Evolutionary conservation across 2,329 filamentous ascomycete genomes (phyloP), one percentile per base, ranked within the genome.

Genomic region (Cyphellophora attinorum): DNA sequence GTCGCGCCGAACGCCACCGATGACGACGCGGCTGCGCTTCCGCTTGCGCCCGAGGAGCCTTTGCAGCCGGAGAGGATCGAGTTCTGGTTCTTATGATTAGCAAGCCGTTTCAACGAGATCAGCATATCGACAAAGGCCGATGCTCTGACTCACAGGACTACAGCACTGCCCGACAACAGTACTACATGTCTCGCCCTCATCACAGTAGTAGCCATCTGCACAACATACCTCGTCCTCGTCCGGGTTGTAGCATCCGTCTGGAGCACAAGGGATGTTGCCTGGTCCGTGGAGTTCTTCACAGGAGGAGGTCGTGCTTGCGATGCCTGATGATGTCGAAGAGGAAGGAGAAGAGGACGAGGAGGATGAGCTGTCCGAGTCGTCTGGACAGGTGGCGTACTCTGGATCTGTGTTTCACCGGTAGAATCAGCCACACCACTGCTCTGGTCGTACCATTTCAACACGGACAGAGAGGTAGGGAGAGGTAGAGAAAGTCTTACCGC

Each of bases 311-410:
- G 34, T 29, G 11, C 33, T 29, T 27, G 19, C 28, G 15, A n/a
- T 12, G 16, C 33, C 17, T n/a, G n/a, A n/a, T n/a, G n/a, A n/a
- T n/a, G n/a, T n/a, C n/a, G n/a, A n/a, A n/a, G n/a, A n/a, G n/a
- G n/a, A n/a, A n/a, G n/a, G n/a, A n/a, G n/a, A n/a, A n/a, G n/a
- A n/a, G n/a, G n/a, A n/a, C n/a, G n/a, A n/a, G n/a, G n/a, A n/a
- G n/a, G n/a, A n/a, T n/a, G n/a, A n/a, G 2, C 27, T 18, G 13
- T n/a, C 27, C 19, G 4, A 14, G 16, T 28, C 28, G 15, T 42
- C 40, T 3, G 42, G 40, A 25, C 42, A 45, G 15, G 43, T 46
- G 19, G 41, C 38, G 21, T 41, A 46, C 5, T 21, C 8, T 15
- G 43, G 40, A 33, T 46, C 42, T 25, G 21, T 25, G 21, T 25